Evolutionary conservation across 2,329 filamentous ascomycete genomes (phyloP).

Genomic region (Orbilia brochopaga): DNA sequence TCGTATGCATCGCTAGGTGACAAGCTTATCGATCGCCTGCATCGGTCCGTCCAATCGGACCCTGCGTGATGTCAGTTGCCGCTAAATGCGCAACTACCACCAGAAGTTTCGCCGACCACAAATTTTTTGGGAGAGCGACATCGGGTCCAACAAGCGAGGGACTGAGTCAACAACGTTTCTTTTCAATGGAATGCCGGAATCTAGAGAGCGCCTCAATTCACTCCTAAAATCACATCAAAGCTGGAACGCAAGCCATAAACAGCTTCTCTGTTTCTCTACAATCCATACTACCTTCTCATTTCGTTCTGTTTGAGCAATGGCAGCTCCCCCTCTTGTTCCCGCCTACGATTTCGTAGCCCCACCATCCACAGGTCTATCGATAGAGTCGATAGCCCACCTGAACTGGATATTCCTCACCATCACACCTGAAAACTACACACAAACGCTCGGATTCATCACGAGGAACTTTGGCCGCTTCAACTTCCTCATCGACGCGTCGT

Average conservation of each 20-base stretch:
- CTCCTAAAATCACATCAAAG: too few relatives aligned
- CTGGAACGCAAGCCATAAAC: too few relatives aligned
- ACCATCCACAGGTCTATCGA: conserved; percentile 62
- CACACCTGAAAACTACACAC: conserved; percentile 61
- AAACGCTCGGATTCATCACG: conserved; percentile 64
- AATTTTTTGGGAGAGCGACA: conserved; percentile 47
- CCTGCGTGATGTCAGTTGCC: conserved; percentile 20
- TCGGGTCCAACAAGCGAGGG: conserved; percentile 26
- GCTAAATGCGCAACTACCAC: conserved; percentile 3
- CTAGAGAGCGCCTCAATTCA: too few relatives aligned
- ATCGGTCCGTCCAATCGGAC: conserved; percentile 11
- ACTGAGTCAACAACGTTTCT: conserved; percentile 17
- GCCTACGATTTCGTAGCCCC: conserved; percentile 61
- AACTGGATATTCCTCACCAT: conserved; percentile 66
- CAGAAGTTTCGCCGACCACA: conserved; percentile 46
- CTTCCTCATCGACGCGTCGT: conserved; percentile 78
- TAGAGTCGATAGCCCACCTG: conserved; percentile 66
- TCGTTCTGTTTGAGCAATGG: conserved; percentile 27
- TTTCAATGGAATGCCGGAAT: too few relatives aligned
- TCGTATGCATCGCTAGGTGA: too few relatives aligned
- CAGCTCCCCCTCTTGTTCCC: conserved; percentile 61
- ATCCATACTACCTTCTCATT: too few relatives aligned
- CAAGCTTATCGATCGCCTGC: neutral
- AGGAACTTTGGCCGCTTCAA: conserved; percentile 65
- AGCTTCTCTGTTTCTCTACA: too few relatives aligned